Evolutionary conservation across 192 early-diverging fungal genomes (phyloP).

Genomic region (Entomortierella beljakovae): DNA sequence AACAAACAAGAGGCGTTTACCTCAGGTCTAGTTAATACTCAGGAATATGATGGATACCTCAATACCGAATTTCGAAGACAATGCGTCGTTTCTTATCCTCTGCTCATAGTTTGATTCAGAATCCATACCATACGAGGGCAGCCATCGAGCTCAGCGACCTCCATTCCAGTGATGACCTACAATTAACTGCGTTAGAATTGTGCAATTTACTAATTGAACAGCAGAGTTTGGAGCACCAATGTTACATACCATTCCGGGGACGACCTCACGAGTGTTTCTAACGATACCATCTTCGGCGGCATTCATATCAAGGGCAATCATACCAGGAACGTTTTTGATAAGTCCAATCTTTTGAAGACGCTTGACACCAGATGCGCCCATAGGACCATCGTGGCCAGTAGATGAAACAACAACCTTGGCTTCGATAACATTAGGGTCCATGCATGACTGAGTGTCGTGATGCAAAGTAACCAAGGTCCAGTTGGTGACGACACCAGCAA

Average conservation of each 20-base stretch:
- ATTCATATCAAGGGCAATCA: slow-evolving; percentile 78
- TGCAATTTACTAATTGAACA: neutral
- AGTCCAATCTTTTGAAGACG: slow-evolving; percentile 69
- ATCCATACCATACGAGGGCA: slow-evolving; percentile 73
- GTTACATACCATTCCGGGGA: slow-evolving; percentile 70
- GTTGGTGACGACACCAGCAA: slow-evolving; percentile 79
- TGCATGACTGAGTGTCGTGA: slow-evolving; percentile 70
- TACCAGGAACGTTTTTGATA: slow-evolving; percentile 66
- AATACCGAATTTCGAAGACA: no score
- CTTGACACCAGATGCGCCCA: slow-evolving; percentile 77
- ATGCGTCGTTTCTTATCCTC: no score
- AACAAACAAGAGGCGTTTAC: neutral
- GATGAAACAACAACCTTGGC: slow-evolving; percentile 75
- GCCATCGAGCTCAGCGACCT: slow-evolving; percentile 77
- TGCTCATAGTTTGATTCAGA: no score
- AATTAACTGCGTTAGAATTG: neutral
- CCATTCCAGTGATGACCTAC: slow-evolving; percentile 69
- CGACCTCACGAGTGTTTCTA: slow-evolving; percentile 72
- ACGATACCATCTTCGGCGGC: slow-evolving; percentile 76
- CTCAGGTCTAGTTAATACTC: no score
- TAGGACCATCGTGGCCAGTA: slow-evolving; percentile 75
- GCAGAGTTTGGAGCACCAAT: neutral
- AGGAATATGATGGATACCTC: neutral
- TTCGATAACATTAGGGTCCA: slow-evolving; percentile 80
- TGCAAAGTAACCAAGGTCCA: slow-evolving; percentile 76